Conservation (phyloP, 306 rosid genomes). For the Cyclanthera cordifolia region DNA sequence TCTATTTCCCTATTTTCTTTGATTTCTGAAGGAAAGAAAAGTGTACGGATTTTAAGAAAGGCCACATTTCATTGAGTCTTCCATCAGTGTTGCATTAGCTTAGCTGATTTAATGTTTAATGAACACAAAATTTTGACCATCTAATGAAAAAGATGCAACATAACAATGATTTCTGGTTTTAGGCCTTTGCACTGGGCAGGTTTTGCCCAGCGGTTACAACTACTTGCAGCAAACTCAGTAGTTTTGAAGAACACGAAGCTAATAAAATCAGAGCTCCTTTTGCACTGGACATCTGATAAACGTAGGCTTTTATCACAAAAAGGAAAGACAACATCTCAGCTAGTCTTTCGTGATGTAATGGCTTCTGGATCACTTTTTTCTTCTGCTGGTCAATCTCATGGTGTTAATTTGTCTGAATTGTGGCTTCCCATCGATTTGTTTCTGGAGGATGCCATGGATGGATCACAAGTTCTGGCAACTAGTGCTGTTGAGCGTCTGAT, state of each 20-base stretch:
- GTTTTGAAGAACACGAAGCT: constrained; percentile 50
- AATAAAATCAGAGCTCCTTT: constrained; percentile 40
- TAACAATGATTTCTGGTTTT: constrained; percentile 17
- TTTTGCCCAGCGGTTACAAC: constrained; percentile 47
- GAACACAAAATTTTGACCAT: constrained; percentile 14
- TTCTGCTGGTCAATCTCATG: constrained; percentile 42
- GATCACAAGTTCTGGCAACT: constrained; percentile 40
- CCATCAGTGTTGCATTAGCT: neutral
- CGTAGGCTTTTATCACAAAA: constrained; percentile 29
- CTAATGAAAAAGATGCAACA: constrained; percentile 11
- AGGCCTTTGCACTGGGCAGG: constrained; percentile 72
- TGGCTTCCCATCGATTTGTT: constrained; percentile 94
- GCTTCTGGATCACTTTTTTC: constrained; percentile 37
- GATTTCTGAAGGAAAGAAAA: constrained; percentile 6
- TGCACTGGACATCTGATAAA: constrained; percentile 42
- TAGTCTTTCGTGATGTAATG: constrained; percentile 39
- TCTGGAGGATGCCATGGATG: constrained; percentile 80
- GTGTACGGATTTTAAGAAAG: neutral
- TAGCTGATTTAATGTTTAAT: neutral
- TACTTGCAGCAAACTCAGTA: constrained; percentile 54
- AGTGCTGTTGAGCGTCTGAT: constrained; percentile 65
- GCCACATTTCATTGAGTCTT: neutral
- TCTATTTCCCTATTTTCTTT: constrained; percentile 12
- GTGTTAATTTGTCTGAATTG: constrained; percentile 48
- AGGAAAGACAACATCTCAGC: constrained; percentile 34